Evolutionary conservation across 306 rosid genomes (phyloP).

Genomic region (Cucurbita moschata): DNA sequence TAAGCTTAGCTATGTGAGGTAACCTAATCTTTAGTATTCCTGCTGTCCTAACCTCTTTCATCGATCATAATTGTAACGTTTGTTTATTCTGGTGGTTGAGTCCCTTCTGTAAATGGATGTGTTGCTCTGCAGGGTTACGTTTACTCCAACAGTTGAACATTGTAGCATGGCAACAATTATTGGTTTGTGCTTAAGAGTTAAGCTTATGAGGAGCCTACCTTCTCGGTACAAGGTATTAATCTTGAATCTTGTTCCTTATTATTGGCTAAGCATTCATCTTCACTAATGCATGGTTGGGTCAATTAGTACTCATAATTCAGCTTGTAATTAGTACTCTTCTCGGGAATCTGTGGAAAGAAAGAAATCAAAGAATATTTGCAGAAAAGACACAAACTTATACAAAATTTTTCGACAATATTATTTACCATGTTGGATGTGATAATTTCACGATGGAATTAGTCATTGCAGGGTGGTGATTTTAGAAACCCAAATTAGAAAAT

Average conservation of each 20-base stretch:
- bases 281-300: neutral
- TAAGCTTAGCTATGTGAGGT: slow-evolving; percentile 62
- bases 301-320: neutral
- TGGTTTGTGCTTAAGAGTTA: slow-evolving; percentile 83
- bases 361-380: no score
- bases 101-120: neutral
- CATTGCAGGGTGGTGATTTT: no score
- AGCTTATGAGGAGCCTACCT: slow-evolving; percentile 83
- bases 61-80: no score
- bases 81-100: neutral
- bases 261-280: neutral
- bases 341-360: no score
- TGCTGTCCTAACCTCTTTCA: neutral
- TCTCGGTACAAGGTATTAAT: slow-evolving; percentile 60
- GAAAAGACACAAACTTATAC: no score
- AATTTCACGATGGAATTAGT: no score
- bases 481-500: neutral
- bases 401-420: no score
- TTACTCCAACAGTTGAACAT: slow-evolving; percentile 92
- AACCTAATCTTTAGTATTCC: neutral
- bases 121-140: slow-evolving; percentile 52
- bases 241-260: neutral
- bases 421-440: no score
- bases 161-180: slow-evolving; percentile 94
- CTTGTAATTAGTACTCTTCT: neutral